Conservation (phyloP, 179 eudicot species). For the Heliamphora pulchella region DNA sequence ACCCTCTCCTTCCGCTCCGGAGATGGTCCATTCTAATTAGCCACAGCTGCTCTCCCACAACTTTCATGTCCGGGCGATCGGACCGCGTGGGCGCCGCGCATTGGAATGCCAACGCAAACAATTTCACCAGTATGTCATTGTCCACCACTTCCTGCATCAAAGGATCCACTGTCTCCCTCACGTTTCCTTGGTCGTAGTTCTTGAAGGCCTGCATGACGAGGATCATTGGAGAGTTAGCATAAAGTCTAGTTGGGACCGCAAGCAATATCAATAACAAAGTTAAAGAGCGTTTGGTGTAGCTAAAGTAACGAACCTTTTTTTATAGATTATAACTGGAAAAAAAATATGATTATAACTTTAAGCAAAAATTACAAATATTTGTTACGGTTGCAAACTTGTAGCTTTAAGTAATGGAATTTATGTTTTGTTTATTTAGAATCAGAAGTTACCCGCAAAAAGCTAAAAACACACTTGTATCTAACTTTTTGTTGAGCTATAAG, state of each 20-base stretch:
- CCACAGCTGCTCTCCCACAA: conserved; percentile 76
- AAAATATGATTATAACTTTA: too few relatives aligned
- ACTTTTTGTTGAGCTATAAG: too few relatives aligned
- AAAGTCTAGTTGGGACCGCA: background rate
- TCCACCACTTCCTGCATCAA: conserved; percentile 51
- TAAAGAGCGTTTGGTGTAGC: too few relatives aligned
- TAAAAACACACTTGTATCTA: too few relatives aligned
- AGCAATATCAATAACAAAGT: background rate
- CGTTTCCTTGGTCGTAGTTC: conserved; percentile 43
- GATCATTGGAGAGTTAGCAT: background rate
- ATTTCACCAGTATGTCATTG: conserved; percentile 46
- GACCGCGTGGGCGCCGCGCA: conserved; percentile 75
- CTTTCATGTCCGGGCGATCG: conserved; percentile 88
- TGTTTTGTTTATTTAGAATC: too few relatives aligned
- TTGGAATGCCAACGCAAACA: conserved; percentile 66
- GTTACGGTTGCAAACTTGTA: too few relatives aligned
- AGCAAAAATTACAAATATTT: too few relatives aligned
- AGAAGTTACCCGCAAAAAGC: too few relatives aligned
- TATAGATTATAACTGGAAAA: too few relatives aligned
- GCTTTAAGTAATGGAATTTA: too few relatives aligned
- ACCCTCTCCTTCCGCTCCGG: conserved; percentile 26
- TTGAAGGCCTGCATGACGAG: conserved; percentile 35
- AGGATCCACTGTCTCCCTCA: conserved; percentile 55
- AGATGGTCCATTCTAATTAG: conserved; percentile 65
- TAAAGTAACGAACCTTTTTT: too few relatives aligned